Conservation (phyloP, 2,329 filamentous ascomycete species). For the Zopfia rhizophila region DNA sequence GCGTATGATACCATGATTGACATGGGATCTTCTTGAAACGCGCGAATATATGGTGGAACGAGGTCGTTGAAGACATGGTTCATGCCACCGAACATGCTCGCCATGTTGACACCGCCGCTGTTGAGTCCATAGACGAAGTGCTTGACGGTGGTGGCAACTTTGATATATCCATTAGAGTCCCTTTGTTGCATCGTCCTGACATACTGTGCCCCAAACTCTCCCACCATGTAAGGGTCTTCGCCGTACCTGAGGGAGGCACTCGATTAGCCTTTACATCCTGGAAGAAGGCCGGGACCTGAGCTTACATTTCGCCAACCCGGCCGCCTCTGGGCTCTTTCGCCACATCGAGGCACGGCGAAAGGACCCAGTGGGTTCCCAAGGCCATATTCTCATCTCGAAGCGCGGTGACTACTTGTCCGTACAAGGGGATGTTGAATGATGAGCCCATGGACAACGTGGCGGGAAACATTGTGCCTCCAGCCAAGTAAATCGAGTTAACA, state of each 20-base stretch:
- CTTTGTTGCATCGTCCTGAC: constrained; percentile 50
- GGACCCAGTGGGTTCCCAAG: constrained; percentile 46
- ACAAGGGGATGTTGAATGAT: constrained; percentile 44
- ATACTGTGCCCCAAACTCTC: constrained; percentile 45
- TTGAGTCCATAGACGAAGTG: constrained; percentile 49
- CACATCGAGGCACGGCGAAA: constrained; percentile 47
- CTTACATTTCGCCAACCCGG: constrained; percentile 34
- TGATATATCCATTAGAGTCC: constrained; percentile 44
- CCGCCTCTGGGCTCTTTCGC: constrained; percentile 46
- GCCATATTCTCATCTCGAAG: constrained; percentile 47
- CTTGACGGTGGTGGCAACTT: constrained; percentile 51
- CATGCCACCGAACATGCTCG: constrained; percentile 45
- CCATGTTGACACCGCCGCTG: constrained; percentile 48
- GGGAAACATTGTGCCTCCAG: constrained; percentile 46
- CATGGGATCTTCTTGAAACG: constrained; percentile 47
- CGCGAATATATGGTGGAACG: constrained; percentile 34
- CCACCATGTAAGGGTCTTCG: constrained; percentile 45
- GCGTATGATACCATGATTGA: constrained; percentile 43
- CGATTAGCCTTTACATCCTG: background rate
- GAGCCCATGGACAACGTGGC: constrained; percentile 42
- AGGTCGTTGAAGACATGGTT: constrained; percentile 51
- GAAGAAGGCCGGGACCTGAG: background rate
- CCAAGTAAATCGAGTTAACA: constrained; percentile 42
- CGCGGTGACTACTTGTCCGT: constrained; percentile 34
- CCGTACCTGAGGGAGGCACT: constrained; percentile 34